Percentiles rank a stretch among this genome's conserved stretches.
Conservation (phyloP, 2,329 filamentous ascomycete species). For the Leptographium lundbergii region DNA sequence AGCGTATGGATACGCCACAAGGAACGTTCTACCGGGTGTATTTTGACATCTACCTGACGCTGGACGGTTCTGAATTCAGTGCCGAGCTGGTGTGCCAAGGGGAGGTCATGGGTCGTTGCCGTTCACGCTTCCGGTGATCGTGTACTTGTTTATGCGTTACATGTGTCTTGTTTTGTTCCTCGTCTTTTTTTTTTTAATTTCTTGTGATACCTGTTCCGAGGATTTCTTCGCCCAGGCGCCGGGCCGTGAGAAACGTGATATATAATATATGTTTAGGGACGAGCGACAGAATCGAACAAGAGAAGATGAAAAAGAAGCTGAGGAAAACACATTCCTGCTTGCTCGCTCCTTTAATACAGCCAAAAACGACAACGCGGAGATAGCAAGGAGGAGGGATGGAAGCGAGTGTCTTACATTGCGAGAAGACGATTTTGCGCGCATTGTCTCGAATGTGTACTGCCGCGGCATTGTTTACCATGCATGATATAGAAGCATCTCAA, state of each 20-base stretch:
- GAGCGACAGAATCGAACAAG: neutral
- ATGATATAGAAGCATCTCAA: too few relatives aligned
- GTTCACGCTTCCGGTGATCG: constrained; percentile 64
- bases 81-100: constrained; percentile 98
- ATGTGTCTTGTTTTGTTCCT: neutral
- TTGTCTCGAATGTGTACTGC: too few relatives aligned
- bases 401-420: too few relatives aligned
- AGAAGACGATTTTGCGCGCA: too few relatives aligned
- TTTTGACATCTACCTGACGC: constrained; percentile 75
- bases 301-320: neutral
- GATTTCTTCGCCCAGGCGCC: neutral
- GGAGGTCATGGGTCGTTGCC: constrained; percentile 96
- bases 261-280: neutral
- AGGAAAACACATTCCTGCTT: neutral
- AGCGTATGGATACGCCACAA: constrained; percentile 97
- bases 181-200: neutral
- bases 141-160: neutral
- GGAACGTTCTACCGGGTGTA: constrained; percentile 86
- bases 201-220: constrained; percentile 3
- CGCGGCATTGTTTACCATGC: too few relatives aligned
- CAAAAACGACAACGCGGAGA: too few relatives aligned
- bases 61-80: constrained; percentile 96
- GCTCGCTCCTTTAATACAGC: too few relatives aligned
- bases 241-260: neutral
- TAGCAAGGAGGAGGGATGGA: too few relatives aligned